Evolutionary conservation across 2,329 filamentous ascomycete genomes (phyloP).

Genomic region (Colletotrichum phormii): DNA sequence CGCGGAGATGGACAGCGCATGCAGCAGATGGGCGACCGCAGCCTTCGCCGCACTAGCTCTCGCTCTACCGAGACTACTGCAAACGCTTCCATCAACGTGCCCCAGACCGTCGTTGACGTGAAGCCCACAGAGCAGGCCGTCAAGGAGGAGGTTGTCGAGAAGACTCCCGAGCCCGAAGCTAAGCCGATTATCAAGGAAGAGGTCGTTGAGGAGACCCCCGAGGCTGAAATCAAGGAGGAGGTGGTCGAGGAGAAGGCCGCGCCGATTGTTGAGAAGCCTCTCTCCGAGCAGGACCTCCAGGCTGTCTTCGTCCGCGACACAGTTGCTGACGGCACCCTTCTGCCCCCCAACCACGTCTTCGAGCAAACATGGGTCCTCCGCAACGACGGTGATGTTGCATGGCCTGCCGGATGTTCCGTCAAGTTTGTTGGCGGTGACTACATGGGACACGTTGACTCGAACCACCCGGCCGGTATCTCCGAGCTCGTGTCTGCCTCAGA

Average conservation of each 20-base stretch:
- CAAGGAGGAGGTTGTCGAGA: constrained; percentile 41
- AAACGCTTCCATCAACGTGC: constrained; percentile 60
- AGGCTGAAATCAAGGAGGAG: constrained; percentile 32
- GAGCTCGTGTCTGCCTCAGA: constrained; percentile 84
- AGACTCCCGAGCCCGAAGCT: constrained; percentile 40
- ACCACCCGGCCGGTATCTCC: constrained; percentile 80
- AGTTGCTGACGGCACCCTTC: constrained; percentile 79
- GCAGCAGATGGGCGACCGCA: constrained; percentile 77
- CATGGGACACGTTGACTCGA: constrained; percentile 91
- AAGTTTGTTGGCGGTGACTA: constrained; percentile 94
- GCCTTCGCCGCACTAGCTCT: constrained; percentile 50
- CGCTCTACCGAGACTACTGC: constrained; percentile 65
- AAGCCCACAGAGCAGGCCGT: constrained; percentile 67
- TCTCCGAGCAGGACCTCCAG: constrained; percentile 48
- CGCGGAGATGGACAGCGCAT: constrained; percentile 74
- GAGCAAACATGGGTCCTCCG: constrained; percentile 91
- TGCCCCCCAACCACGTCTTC: constrained; percentile 80
- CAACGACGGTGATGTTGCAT: constrained; percentile 82
- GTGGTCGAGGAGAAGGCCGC: constrained; percentile 40
- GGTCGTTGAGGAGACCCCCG: constrained; percentile 40
- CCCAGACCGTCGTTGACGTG: constrained; percentile 80
- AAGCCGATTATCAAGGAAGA: constrained; percentile 30
- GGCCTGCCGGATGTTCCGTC: constrained; percentile 91
- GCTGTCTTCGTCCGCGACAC: constrained; percentile 82
- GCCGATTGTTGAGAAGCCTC: constrained; percentile 38